A percentile compares a stretch with the other conserved stretches of the same genome.
Evolutionary conservation across 2,329 filamentous ascomycete species (phyloP).

Genomic region (Pestalotiopsis sp.): DNA sequence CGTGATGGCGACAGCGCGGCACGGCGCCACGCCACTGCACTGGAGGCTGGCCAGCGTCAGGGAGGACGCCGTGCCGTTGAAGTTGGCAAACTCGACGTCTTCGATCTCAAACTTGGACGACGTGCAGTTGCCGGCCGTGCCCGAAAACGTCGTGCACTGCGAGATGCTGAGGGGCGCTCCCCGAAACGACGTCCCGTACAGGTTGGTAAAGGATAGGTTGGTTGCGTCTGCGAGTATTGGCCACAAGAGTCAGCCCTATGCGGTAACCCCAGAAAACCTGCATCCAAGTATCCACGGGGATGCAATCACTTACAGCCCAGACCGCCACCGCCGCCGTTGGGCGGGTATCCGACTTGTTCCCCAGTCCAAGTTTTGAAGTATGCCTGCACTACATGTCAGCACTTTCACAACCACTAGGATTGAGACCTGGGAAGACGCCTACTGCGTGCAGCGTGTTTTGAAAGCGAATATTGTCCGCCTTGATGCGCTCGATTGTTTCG

Average conservation of each 20-base stretch:
- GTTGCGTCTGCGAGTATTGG: conserved; percentile 12
- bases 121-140: conserved; percentile 20
- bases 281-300: conserved; percentile 17
- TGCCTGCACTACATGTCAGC: conserved; percentile 20
- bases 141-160: conserved; percentile 25
- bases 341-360: conserved; percentile 52
- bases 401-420: not conserved
- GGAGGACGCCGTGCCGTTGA: conserved; percentile 16
- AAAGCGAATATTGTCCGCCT: conserved; percentile 43
- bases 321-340: conserved; percentile 62
- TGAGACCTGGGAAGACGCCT: conserved; percentile 29
- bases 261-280: not conserved
- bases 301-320: conserved; percentile 36
- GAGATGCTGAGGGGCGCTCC: conserved; percentile 19
- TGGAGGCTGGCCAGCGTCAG: conserved; percentile 15
- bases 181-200: conserved; percentile 19
- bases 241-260: not conserved
- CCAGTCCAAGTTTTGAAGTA: conserved; percentile 65
- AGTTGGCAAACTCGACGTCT: conserved; percentile 20
- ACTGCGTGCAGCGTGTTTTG: conserved; percentile 44
- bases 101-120: conserved; percentile 22
- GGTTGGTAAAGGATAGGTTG: conserved; percentile 25
- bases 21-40: conserved; percentile 13
- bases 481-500: conserved; percentile 53
- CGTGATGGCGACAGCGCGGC: conserved; percentile 3